Base-by-base conservation (phyloP, 805 yeast genomes). In the Clavispora vitiphila region DNA sequence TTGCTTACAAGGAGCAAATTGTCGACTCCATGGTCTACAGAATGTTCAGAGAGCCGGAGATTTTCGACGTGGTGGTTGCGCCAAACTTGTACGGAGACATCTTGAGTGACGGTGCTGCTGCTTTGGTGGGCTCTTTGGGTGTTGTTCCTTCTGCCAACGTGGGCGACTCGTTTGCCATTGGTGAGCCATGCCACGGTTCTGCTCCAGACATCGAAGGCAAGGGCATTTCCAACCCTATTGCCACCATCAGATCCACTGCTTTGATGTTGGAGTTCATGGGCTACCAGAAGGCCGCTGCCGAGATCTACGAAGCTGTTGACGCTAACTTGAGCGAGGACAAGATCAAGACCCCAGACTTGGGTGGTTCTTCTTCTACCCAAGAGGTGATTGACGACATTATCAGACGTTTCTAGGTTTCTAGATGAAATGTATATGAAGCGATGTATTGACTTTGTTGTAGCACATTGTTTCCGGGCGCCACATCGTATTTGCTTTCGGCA, bases 1-100 rank as follows among this genome's bases (percentile, higher is more conserved):
- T 93, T 43, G 76, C 71, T 35, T 77, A 87, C 66, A 86, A 86
- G 63, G 98, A 93, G 72, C 99, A 93, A 73, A 91, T 93, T 64
- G 98, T 93, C 35, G 99, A 93, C 72, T 90, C 97, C 11, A 93
- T 93, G 99, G 99, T 93, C 43, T 93, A 93, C 80, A 80, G 96
- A 67, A 80, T 93, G 93, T 93, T 93, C 81, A 83, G 98, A 69
- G 97, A 93, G 69, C 99, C 99, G 40, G 89, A 88, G 61, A 83
- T 86, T 65, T 93, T 93, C 60, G 99, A 93, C 62, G 99, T 93
- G 50, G 93, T 93, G 29, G 99, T 93, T 41, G 99, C 98, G 48
- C 99, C 99, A 56, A 93, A 93, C 76, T 77, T 93, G 64, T 93
- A 93, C 67, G 99, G 99, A 65, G 99, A 93, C 67, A 89, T 93